Base-by-base conservation (phyloP, 495 filamentous ascomycete species). In the Daldinia loculata region DNA sequence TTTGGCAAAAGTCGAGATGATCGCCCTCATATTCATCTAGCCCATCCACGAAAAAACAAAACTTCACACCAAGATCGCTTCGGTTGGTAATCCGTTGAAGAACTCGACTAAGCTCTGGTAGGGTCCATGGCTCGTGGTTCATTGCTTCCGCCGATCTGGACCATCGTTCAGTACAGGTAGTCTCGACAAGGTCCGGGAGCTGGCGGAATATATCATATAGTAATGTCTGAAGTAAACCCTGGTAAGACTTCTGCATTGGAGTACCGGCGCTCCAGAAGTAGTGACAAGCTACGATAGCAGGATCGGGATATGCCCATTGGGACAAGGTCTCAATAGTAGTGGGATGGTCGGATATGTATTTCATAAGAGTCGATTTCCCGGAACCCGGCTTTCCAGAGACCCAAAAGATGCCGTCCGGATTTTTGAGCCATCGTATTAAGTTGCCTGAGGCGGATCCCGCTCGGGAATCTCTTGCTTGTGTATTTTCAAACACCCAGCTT, bases 331-430 rank as follows among this genome's bases (percentile, higher is more conserved):
- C 3, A 7, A 6, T 2, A 0, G 75, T 78, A 11, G 38, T 24
- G 0, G 22, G 8, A 56, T 78, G 41, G 19, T 75, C 63, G 2
- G 66, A 59, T 1, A 82, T 19, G 32, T 70, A 81, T 32, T 77
- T 78, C 80, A 81, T 82, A 12, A 83, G 65, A 1, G 78, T 81
- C 2, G 79, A 81, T 60, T 83, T 83, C 0, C 80, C 80, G 1
- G 74, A 80, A 3, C 77, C 80, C 0, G 79, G 67, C 62, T 81
- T 81, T 2, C 81, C 81, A 0, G 69, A 74, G 3, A 82, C 45
- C 80, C 80, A 82, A 53, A 76, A 80, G 6, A 79, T 57, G 6
- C 71, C 70, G 19, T 36, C 9, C 1, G 39, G n/a, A 29, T 34
- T 5, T 0, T 12, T 26, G 3, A 71, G 63, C 69, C 69, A 71